Evolutionary conservation across 2,329 filamentous ascomycete species (phyloP), one percentile per base, ranked within the genome.

Genomic region (Cercospora zeina): DNA sequence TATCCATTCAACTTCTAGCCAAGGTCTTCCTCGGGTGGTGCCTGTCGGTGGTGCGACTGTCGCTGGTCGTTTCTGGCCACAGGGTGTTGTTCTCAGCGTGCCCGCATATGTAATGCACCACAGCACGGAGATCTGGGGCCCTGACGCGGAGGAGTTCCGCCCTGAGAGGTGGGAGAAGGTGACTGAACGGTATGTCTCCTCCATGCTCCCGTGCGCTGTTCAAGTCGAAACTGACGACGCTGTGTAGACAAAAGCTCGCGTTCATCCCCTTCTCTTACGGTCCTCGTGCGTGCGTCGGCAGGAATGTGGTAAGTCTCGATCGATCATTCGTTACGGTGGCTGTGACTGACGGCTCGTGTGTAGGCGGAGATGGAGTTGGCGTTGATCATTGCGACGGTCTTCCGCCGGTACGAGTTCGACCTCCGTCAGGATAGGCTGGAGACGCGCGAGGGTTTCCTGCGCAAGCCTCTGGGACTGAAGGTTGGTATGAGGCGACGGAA

Each of bases 1-100:
- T 54, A 88, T 91, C 76, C 92, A 96, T 81, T 89, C 85, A 61
- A 96, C 92, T 5, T 95, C 90, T 0, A 89, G 89, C 10, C 89
- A 96, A 67, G 92, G 92, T 2, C 87, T 96, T 0, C 91, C 92
- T 0, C 87, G 92, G 1, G 78, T 87, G 66, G 83, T 96, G 1
- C 90, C 91, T 0, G 71, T 78, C 0, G 85, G 84, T 0, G 90
- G 89, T 8, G 74, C 93, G 31, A 82, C 83, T 0, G 81, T 96
- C 61, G 76, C 78, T 16, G 88, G 86, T 4, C 84, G 87, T 69
- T 84, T 85, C 72, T 96, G 93, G 79, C 85, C 89, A 34, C 71
- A 72, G 54, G 76, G 76, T 10, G 72, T 74, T 2, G 72, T 78
- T 0, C 67, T 78, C 7, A 76, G 73, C 45, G 76, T 78, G 2